Conservation (phyloP, 2,329 filamentous ascomycete species). For the Pseudonectria foliicola region DNA sequence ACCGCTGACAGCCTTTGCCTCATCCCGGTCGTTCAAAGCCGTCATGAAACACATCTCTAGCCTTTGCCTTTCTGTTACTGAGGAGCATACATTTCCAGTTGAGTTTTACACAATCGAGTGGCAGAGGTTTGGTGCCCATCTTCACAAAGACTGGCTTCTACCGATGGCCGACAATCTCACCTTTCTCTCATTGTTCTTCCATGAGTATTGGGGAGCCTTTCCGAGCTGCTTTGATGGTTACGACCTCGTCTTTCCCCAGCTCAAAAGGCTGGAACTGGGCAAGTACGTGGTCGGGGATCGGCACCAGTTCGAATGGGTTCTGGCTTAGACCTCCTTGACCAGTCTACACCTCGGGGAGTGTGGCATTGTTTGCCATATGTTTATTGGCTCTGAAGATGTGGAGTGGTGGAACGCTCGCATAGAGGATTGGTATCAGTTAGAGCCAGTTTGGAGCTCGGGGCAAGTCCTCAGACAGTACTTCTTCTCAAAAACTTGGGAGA, state of each 20-base stretch:
- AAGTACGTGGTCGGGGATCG: slow-evolving; percentile 14
- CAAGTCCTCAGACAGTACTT: not conserved
- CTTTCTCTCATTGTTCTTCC: slow-evolving; percentile 13
- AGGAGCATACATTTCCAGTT: no score
- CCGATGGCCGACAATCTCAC: slow-evolving; percentile 13
- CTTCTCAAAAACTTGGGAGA: slow-evolving; percentile 14
- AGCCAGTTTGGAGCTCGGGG: slow-evolving; percentile 1
- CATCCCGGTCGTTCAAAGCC: slow-evolving; percentile 2
- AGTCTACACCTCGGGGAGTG: slow-evolving; percentile 7
- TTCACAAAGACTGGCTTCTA: slow-evolving; percentile 13
- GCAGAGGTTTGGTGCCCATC: slow-evolving; percentile 12
- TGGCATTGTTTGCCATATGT: slow-evolving; percentile 7
- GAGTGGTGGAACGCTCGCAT: slow-evolving; percentile 1
- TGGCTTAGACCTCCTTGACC: slow-evolving; percentile 8
- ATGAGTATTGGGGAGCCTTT: slow-evolving; percentile 12
- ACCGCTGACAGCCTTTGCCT: slow-evolving; percentile 7
- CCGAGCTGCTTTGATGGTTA: slow-evolving; percentile 17
- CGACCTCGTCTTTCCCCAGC: slow-evolving; percentile 13
- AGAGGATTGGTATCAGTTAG: slow-evolving; percentile 10
- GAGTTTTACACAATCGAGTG: slow-evolving; percentile 13
- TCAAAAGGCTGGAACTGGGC: slow-evolving; percentile 13
- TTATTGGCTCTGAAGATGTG: not conserved
- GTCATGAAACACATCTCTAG: slow-evolving; percentile 8
- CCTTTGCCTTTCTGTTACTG: slow-evolving; percentile 10
- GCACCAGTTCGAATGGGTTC: slow-evolving; percentile 20